These are phyloP conservation scores for Cryphonectria radicalis DNA, from an alignment of 2,329 filamentous ascomycete genomes.

Conservation along the genomic window DNA sequence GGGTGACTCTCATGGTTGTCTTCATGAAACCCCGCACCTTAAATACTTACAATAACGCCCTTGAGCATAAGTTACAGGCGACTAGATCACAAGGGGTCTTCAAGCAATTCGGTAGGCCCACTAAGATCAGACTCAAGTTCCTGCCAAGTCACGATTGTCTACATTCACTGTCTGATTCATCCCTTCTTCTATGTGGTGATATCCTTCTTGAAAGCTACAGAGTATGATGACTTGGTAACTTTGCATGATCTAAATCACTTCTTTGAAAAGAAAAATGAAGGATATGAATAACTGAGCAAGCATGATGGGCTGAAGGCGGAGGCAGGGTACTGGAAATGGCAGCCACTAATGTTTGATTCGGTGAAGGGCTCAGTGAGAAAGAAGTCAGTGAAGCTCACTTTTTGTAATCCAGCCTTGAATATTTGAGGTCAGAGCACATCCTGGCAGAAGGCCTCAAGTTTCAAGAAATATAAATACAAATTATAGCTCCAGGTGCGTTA, in stretches of 20 bases:
- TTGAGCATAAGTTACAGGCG: too few species aligned
- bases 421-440: not conserved
- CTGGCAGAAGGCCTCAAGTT: not conserved
- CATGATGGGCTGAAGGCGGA: not conserved
- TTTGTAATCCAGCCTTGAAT: not conserved
- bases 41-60: too few species aligned
- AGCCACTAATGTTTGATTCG: not conserved
- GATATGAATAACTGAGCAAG: not conserved
- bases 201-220: not conserved
- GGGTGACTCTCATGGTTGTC: too few species aligned
- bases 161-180: not conserved
- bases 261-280: not conserved
- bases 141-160: not conserved
- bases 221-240: not conserved
- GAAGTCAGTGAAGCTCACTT: not conserved
- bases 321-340: not conserved
- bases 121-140: not conserved
- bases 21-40: too few species aligned
- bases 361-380: not conserved
- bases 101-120: fast-evolving
- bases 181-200: not conserved
- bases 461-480: not conserved
- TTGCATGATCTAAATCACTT: not conserved
- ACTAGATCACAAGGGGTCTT: too few species aligned
- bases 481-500: not conserved